Conservation (phyloP, 768 basidiomycete genomes). For the Mycena vulgaris region DNA sequence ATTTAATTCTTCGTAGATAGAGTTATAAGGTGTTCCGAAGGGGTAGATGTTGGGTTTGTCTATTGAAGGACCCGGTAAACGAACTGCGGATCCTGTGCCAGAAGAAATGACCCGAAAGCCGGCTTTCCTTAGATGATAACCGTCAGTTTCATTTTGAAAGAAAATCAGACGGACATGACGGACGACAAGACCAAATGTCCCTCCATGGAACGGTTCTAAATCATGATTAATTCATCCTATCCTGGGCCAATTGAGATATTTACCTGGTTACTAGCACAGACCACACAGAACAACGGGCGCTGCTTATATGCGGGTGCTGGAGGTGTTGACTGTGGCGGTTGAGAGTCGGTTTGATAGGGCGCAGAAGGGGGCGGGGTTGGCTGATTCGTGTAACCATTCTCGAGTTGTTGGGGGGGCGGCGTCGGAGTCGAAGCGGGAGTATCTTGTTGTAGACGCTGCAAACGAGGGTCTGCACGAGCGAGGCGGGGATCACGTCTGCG, state of each 20-base stretch:
- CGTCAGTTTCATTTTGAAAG: slow-evolving; percentile 26
- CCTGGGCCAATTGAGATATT: slow-evolving; percentile 42
- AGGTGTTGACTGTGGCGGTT: slow-evolving; percentile 17
- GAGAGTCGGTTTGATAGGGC: slow-evolving; percentile 21
- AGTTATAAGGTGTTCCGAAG: slow-evolving; percentile 97
- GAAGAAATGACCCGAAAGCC: slow-evolving; percentile 93
- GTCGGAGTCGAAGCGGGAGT: slow-evolving; percentile 57
- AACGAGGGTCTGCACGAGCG: slow-evolving; percentile 76
- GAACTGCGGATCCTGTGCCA: slow-evolving; percentile 97
- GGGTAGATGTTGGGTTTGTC: slow-evolving; percentile 98
- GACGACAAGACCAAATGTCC: slow-evolving; percentile 93
- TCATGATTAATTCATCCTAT: slow-evolving; percentile 36
- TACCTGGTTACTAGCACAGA: slow-evolving; percentile 99
- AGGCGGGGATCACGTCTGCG: slow-evolving; percentile 87
- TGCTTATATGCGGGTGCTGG: slow-evolving; percentile 63
- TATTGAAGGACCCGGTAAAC: slow-evolving; percentile 94
- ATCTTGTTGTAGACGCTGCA: slow-evolving; percentile 64
- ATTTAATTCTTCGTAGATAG: slow-evolving; percentile 92
- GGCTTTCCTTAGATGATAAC: slow-evolving; percentile 75
- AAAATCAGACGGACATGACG: slow-evolving; percentile 51
- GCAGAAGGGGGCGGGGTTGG: slow-evolving; percentile 15
- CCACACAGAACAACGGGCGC: slow-evolving; percentile 94
- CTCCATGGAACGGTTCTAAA: slow-evolving; percentile 97
- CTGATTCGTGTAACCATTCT: slow-evolving; percentile 29
- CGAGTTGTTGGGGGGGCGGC: slow-evolving; percentile 38